phyloP scores from a whole-genome alignment of 257 asterid species.

The Primulina eburnea region DNA sequence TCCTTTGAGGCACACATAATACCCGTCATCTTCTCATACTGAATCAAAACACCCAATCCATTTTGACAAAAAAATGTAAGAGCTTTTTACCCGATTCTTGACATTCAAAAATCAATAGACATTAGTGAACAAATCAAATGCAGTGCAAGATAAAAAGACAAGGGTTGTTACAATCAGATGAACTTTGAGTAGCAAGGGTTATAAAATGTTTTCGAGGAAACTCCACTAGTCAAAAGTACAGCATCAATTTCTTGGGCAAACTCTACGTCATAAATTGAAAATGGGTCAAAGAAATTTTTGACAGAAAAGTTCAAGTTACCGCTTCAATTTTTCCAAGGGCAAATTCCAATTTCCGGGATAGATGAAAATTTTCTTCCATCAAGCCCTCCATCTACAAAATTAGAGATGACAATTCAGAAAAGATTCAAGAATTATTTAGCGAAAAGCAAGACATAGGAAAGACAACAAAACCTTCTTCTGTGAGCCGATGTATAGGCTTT shows the following conservation, averaged over 20 bases:
- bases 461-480: slow-evolving; percentile 41
- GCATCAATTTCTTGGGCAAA: too few species aligned
- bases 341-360: slow-evolving; percentile 34
- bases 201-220: too few species aligned
- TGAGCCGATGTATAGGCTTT: slow-evolving; percentile 35
- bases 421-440: background rate
- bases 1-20: slow-evolving; percentile 21
- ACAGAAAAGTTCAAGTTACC: background rate
- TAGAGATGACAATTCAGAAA: background rate
- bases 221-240: too few species aligned
- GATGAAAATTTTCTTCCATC: slow-evolving; percentile 29
- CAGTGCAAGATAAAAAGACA: too few species aligned
- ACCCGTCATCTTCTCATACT: slow-evolving; percentile 42
- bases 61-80: too few species aligned
- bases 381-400: slow-evolving; percentile 34
- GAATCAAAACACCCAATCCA: background rate
- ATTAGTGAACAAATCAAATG: too few species aligned
- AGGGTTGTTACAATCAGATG: too few species aligned
- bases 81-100: too few species aligned
- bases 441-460: background rate
- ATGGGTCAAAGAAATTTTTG: too few species aligned
- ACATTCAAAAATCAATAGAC: too few species aligned
- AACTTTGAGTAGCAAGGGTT: too few species aligned
- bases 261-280: too few species aligned
- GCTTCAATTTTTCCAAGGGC: slow-evolving; percentile 42